Percentiles rank a stretch among this genome's conserved stretches.
phyloP scores from a whole-genome alignment of 1,139 yeast species.

The Yamadazyma sp. region DNA sequence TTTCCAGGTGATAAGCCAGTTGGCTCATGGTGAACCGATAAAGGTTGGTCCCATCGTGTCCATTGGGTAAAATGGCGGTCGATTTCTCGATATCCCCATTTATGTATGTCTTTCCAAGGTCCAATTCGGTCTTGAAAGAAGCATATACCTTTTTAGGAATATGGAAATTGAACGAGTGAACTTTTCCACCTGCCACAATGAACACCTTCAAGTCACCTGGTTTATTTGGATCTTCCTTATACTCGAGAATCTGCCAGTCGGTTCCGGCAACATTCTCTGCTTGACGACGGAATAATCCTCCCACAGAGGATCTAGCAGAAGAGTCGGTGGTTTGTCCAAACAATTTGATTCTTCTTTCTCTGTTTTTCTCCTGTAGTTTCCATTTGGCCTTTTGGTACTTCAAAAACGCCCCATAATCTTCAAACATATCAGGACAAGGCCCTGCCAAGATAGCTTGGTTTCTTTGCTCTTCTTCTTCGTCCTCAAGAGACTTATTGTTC shows the following conservation, averaged over 20 bases:
- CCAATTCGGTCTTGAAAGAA: slow-evolving; percentile 54
- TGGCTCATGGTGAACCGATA: slow-evolving; percentile 74
- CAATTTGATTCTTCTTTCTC: slow-evolving; percentile 69
- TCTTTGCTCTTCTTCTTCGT: slow-evolving; percentile 42
- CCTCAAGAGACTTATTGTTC: slow-evolving; percentile 28
- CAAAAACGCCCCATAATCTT: slow-evolving; percentile 76
- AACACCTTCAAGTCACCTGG: slow-evolving; percentile 80
- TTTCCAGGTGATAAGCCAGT: slow-evolving; percentile 54
- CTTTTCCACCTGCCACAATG: slow-evolving; percentile 66
- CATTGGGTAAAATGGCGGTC: slow-evolving; percentile 66
- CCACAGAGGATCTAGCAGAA: slow-evolving; percentile 53
- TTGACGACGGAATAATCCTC: slow-evolving; percentile 69
- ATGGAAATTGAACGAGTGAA: slow-evolving; percentile 71
- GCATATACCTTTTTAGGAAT: slow-evolving; percentile 75
- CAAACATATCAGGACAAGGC: slow-evolving; percentile 68
- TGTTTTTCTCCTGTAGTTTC: slow-evolving; percentile 70
- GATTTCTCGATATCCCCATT: slow-evolving; percentile 63
- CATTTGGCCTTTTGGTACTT: slow-evolving; percentile 82
- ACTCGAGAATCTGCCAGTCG: slow-evolving; percentile 84
- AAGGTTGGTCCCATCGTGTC: slow-evolving; percentile 55
- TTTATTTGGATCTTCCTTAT: slow-evolving; percentile 52
- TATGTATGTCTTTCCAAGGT: slow-evolving; percentile 47
- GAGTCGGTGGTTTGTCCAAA: slow-evolving; percentile 68
- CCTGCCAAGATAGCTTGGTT: slow-evolving; percentile 48
- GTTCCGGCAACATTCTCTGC: slow-evolving; percentile 77